Evolutionary conservation across 2,329 filamentous ascomycete genomes (phyloP), one percentile per base, ranked within the genome.

Genomic region (Didymella segeticola): DNA sequence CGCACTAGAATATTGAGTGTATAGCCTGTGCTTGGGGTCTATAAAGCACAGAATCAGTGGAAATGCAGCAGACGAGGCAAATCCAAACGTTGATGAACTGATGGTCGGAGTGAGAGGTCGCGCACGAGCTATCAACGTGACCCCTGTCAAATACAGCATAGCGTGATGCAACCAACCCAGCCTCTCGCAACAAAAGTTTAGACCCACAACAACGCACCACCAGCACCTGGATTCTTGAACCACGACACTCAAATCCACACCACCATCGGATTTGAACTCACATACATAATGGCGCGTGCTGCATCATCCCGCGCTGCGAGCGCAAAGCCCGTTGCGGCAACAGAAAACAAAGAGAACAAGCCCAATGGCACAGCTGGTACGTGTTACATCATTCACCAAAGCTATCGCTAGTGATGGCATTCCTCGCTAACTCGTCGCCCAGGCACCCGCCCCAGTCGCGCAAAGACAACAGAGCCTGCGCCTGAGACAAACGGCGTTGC

Each of bases 311-410:
- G 70, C 62, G 62, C 66, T 43, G 62, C 68, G 25, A 61, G 63
- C 55, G 63, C 65, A 47, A 66, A 67, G 53, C 56, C 67, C 51
- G 56, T 59, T n/a, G 62, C 63, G 27, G 54, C 60, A 19, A 68
- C 68, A 53, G 61, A 61, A 51, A 62, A 57, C 31, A 67, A 49
- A 47, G 47, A 51, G 33, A 52, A 51, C 47, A 53, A 49, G 22
- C 53, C 64, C 54, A 75, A 67, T 62, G 64, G 71, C 56, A 64
- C 71, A 15, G 51, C 51, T 8, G 64, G 68, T 69, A 70, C 52
- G 67, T 23, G 38, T 66, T 61, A 56, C 55, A 56, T 45, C 17
- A 49, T 41, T 45, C 45, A 39, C 47, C 55, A 11, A 45, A 47
- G 43, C 43, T 47, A 29, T 43, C 41, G 39, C n/a, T n/a, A n/a